Conservation (phyloP, 192 early-diverging fungal species). For the Obelidium mucronatum region DNA sequence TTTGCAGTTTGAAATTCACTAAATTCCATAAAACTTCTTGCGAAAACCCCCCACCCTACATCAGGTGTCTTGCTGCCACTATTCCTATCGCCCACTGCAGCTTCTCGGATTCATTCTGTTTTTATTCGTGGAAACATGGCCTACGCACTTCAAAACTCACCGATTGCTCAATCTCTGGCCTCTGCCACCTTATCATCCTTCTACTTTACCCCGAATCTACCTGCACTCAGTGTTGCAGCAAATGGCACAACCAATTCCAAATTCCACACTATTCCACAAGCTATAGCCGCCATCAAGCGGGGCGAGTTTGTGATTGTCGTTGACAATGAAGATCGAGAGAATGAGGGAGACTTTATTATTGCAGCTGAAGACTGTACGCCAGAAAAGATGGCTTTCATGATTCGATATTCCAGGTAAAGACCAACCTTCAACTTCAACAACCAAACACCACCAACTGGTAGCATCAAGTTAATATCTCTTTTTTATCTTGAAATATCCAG, state of each 20-base stretch:
- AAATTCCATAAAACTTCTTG: not conserved
- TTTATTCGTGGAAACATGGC: conserved; percentile 38
- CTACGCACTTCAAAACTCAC: conserved; percentile 12
- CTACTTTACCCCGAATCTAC: conserved; percentile 41
- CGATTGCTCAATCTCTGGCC: conserved; percentile 36
- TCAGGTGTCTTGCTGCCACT: conserved; percentile 35
- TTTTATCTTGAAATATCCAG: conserved; percentile 44
- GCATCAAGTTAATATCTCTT: not conserved
- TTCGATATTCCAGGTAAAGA: conserved; percentile 93
- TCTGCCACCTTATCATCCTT: conserved; percentile 35
- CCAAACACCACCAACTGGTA: not conserved
- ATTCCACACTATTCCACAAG: conserved; percentile 75
- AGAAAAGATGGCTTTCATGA: conserved; percentile 94
- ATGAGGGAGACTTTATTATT: conserved; percentile 98
- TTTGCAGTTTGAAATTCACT: not conserved
- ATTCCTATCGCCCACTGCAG: conserved; percentile 21
- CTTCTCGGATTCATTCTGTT: conserved; percentile 34
- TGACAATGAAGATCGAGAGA: conserved; percentile 98
- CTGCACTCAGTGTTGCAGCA: conserved; percentile 19
- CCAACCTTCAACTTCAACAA: not conserved
- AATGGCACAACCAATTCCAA: conserved; percentile 13
- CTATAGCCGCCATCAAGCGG: conserved; percentile 67
- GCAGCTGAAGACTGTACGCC: conserved; percentile 93
- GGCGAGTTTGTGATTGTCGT: conserved; percentile 92
- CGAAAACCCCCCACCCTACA: not conserved